Percentiles rank a stretch among this genome's conserved stretches.
Evolutionary conservation across 2,329 filamentous ascomycete species (phyloP).

Genomic region (Pseudophaeomoniella oleicola): DNA sequence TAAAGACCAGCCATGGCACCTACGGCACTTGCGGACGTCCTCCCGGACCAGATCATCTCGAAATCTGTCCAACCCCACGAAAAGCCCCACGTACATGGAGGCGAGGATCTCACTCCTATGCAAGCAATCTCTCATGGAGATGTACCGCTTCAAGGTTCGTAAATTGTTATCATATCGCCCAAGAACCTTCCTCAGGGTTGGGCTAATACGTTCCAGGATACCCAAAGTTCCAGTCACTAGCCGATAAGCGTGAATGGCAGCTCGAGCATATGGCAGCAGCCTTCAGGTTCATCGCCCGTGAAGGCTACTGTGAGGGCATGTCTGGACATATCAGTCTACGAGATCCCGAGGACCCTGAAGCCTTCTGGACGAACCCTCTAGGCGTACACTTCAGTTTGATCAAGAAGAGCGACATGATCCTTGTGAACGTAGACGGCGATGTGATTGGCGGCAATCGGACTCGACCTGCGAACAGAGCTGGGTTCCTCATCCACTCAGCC

Average conservation of each 20-base stretch:
- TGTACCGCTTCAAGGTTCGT: constrained; percentile 7
- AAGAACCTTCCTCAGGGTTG: background rate
- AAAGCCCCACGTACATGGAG: constrained; percentile 11
- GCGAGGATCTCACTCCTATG: constrained; percentile 12
- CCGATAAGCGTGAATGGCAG: constrained; percentile 47
- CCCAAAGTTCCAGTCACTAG: constrained; percentile 38
- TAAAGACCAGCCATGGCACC: background rate
- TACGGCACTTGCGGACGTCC: background rate
- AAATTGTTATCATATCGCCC: background rate
- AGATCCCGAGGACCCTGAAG: constrained; percentile 46
- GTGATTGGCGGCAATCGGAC: constrained; percentile 48
- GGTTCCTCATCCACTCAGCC: constrained; percentile 55
- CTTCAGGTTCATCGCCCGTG: constrained; percentile 53
- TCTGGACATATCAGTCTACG: constrained; percentile 53
- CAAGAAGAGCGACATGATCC: constrained; percentile 51
- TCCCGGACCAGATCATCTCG: background rate
- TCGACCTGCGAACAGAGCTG: constrained; percentile 50
- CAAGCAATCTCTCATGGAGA: constrained; percentile 14
- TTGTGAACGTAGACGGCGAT: constrained; percentile 48
- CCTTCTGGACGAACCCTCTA: constrained; percentile 57
- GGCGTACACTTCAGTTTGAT: constrained; percentile 51
- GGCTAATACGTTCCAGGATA: constrained; percentile 29
- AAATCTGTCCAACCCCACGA: constrained; percentile 1
- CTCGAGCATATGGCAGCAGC: constrained; percentile 52
- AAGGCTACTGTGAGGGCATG: constrained; percentile 55